These are phyloP conservation scores for Cladosporium sp. DNA, from an alignment of 2,329 filamentous ascomycete genomes.

Conservation along the genomic window DNA sequence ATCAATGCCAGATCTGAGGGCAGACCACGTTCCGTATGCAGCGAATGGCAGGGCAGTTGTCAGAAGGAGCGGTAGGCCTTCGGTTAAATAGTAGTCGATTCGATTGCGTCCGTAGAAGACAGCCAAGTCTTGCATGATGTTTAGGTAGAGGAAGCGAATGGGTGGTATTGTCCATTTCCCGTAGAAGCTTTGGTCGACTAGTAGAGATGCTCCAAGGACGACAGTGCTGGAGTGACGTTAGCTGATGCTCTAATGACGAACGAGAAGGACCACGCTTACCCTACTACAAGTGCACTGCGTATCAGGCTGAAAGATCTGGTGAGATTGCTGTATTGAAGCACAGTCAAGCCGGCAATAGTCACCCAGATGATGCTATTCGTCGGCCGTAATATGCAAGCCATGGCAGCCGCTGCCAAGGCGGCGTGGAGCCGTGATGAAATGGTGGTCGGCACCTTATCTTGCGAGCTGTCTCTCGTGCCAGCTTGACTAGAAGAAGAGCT, in stretches of 20 bases:
- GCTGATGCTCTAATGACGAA: not conserved
- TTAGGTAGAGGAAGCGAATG: slow-evolving; percentile 84
- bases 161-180: slow-evolving; percentile 85
- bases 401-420: slow-evolving; percentile 70
- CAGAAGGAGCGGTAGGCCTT: slow-evolving; percentile 83
- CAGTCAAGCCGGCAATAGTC: slow-evolving; percentile 59
- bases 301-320: not conserved
- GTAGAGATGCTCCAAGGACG: slow-evolving; percentile 63
- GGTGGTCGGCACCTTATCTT: not conserved
- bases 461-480: not conserved
- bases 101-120: slow-evolving; percentile 91
- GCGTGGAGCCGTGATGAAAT: not conserved
- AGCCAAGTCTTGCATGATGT: slow-evolving; percentile 81
- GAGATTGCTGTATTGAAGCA: slow-evolving; percentile 45
- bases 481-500: not conserved
- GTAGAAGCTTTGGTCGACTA: slow-evolving; percentile 78
- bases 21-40: slow-evolving; percentile 61
- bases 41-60: slow-evolving; percentile 81
- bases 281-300: slow-evolving; percentile 1
- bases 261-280: not conserved
- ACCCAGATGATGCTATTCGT: slow-evolving; percentile 89
- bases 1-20: slow-evolving; percentile 31
- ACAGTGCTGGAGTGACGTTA: slow-evolving; percentile 24
- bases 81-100: slow-evolving; percentile 89
- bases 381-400: slow-evolving; percentile 82